Conservation (phyloP, 78 protist genomes). For the Pigoraptor vietnamica region DNA sequence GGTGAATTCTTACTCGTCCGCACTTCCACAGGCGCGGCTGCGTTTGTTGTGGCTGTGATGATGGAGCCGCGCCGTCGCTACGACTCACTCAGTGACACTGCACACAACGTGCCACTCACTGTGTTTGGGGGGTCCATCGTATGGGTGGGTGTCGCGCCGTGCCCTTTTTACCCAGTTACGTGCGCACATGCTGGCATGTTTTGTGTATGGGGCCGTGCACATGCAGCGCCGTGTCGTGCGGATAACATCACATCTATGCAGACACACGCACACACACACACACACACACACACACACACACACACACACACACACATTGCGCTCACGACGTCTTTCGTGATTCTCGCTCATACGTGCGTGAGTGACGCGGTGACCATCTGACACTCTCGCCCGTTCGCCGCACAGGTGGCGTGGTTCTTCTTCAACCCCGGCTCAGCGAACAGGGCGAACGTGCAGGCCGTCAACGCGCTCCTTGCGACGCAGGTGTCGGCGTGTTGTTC, state of each 20-base stretch:
- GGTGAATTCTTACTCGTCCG: conserved; percentile 10
- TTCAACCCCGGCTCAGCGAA: conserved; percentile 81
- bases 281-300: no score
- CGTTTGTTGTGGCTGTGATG: background rate
- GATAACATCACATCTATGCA: no score
- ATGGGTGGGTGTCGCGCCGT: background rate
- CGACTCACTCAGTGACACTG: background rate
- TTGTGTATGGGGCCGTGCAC: background rate
- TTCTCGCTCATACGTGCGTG: no score
- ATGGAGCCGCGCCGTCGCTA: background rate
- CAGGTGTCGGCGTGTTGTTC: conserved; percentile 55
- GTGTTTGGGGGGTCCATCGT: background rate
- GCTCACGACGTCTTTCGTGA: no score
- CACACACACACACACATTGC: no score
- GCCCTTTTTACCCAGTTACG: no score
- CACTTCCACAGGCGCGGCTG: conserved; percentile 39
- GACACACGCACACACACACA: no score
- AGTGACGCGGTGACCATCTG: background rate
- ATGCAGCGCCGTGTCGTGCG: no score
- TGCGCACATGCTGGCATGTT: background rate
- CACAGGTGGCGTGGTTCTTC: conserved; percentile 70
- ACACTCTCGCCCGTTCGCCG: background rate
- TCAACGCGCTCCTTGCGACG: conserved; percentile 53
- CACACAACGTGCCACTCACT: background rate
- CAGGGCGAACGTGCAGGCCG: conserved; percentile 44